Evolutionary conservation across 345 rosid genomes (phyloP), one percentile per base, ranked within the genome.

Genomic region (Brassica nigra): DNA sequence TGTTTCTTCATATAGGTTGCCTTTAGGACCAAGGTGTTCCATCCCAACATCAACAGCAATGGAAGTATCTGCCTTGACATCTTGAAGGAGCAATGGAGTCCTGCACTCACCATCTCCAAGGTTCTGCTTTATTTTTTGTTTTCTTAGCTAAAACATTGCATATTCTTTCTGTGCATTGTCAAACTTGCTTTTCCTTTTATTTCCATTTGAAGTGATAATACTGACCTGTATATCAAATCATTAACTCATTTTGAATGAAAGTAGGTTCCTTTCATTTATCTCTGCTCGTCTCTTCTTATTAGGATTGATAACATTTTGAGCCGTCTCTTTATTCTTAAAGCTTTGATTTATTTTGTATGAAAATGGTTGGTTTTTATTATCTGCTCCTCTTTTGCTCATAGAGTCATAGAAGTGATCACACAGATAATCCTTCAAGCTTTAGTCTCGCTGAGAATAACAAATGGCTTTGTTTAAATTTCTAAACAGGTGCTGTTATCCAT

Each of bases 21-120:
- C 14, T 93, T 93, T 84, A 88, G 97, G 82, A 93, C 98, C 3
- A 93, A 93, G 88, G 97, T 93, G 18, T 93, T 93, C 74, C 97
- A 91, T 70, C 98, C 98, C 42, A 93, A 93, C 81, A 91, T 93
- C 16, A 93, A 93, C 80, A 93, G 98, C 92, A 93, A 93, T 11
- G 98, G 97, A 18, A 93, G 97, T 90, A 93, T 91, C 83, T 93
- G 98, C 87, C 89, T 93, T 33, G 98, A 93, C 79, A 93, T 93
- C 82, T 91, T 91, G 95, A 93, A 93, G 89, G 98, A 93, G 80
- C 98, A 93, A 80, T 93, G 98, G 98, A 93, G 98, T 80, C 98
- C 98, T 78, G 97, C 98, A 6, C 84, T 93, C 69, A 93, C 98
- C 75, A 93, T 93, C 75, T 93, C 98, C 61, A 93, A 93, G 97